Base-by-base conservation (phyloP, 148 eudicot species). In the Talinum fruticosum region DNA sequence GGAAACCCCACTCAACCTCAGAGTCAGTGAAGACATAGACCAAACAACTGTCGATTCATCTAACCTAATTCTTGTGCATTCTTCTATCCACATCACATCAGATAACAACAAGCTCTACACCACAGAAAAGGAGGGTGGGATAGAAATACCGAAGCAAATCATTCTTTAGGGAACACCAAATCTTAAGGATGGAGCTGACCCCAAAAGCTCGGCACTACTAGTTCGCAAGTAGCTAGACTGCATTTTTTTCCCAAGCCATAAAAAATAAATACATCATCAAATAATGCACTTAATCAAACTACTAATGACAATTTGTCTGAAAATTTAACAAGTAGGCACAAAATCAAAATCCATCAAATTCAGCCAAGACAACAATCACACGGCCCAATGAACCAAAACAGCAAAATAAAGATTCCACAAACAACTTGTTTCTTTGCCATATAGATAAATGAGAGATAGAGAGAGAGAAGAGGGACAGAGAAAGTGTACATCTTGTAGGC, bases 401-500 rank as follows among this genome's bases (percentile, higher is more conserved):
- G 5, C 8, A 64, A 38, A 37, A 59, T 5, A 14, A 15, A 18
- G 2, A 69, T 10, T 66, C 49, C 65, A 34, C 37, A n/a, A 21
- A 19, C 14, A 71, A 66, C 30, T 18, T 38, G 72, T 66, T 66
- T 32, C 1, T 15, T 28, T 3, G 6, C 3, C 21, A 32, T 15
- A 38, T 7, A 69, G 2, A 33, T 24, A 36, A 70, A 30, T 32
- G 51, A 59, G 68, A 2, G 36, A 45, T 2, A 29, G 26, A 72
- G 53, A 21, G 73, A 41, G 35, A 34, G 33, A 3, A 47, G 15
- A 73, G 23, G 23, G 29, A 49, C 34, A 67, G 51, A 62, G 23
- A 71, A 15, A 21, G 19, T 74, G 35, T 51, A 90, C 93, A 88
- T 85, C 67, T 85, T 82, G 67, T 78, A 79, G 13, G 80, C 66